Conservation (phyloP, 129 eudicot genomes). For the carrot (Daucus carota) region DNA sequence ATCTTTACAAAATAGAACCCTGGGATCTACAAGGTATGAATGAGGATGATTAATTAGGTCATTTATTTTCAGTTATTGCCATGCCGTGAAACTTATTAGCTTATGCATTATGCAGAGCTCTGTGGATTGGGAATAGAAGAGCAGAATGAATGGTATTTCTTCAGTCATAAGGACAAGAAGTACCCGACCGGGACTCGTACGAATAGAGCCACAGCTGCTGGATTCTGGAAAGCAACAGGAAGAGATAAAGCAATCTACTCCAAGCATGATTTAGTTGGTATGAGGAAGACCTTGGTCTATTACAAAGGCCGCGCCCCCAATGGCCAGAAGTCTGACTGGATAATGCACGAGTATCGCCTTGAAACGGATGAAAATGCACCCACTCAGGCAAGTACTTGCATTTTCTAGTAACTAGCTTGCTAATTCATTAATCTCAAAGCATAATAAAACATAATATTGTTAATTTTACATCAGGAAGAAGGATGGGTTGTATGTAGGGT, state of each 20-base stretch:
- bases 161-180: conserved; percentile 90
- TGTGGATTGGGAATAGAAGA: conserved; percentile 84
- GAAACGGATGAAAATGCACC: conserved; percentile 80
- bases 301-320: conserved; percentile 93
- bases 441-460: background rate
- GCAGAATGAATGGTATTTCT: conserved; percentile 88
- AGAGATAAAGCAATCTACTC: conserved; percentile 86
- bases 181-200: conserved; percentile 93
- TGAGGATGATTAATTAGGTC: background rate
- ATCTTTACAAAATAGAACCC: conserved; percentile 92
- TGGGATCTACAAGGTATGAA: conserved; percentile 83
- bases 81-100: background rate
- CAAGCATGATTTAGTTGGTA: conserved; percentile 75
- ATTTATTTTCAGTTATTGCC: background rate
- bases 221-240: conserved; percentile 97
- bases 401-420: too few relatives aligned
- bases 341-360: conserved; percentile 93
- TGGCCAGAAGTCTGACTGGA: conserved; percentile 92
- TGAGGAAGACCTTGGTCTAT: conserved; percentile 92
- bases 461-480: conserved; percentile 57
- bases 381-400: conserved; percentile 54
- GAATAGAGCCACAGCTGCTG: conserved; percentile 89
- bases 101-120: conserved; percentile 35
- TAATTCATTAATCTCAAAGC: too few relatives aligned
- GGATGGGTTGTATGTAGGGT: conserved; percentile 95